These are phyloP conservation scores for Ciborinia camelliae DNA, from an alignment of 2,329 filamentous ascomycete genomes.

Conservation along the genomic window DNA sequence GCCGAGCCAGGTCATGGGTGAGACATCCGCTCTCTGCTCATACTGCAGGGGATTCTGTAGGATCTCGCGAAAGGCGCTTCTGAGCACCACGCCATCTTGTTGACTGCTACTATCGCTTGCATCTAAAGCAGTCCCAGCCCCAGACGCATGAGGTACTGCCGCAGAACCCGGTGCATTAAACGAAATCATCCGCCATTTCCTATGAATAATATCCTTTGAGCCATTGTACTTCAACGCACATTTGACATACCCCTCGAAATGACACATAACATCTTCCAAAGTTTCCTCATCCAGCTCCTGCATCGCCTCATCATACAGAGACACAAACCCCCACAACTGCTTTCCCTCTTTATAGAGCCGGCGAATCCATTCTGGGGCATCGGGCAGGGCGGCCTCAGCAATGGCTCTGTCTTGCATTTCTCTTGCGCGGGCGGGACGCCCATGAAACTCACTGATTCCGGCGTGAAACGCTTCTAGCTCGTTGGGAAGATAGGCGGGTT, in stretches of 20 bases:
- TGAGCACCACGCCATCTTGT: too few relatives aligned
- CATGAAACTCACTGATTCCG: neutral
- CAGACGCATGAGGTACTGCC: too few relatives aligned
- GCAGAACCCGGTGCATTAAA: conserved; percentile 8
- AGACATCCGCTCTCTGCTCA: too few relatives aligned
- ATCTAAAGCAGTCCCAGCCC: too few relatives aligned
- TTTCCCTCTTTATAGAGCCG: neutral
- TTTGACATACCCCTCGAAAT: neutral
- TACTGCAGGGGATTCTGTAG: too few relatives aligned
- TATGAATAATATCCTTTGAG: conserved; percentile 1
- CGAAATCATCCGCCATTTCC: neutral
- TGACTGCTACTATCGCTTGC: too few relatives aligned
- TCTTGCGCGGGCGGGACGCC: neutral
- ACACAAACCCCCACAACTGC: neutral
- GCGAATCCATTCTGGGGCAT: neutral
- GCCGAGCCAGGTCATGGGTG: too few relatives aligned
- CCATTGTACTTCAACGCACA: neutral
- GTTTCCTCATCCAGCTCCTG: neutral
- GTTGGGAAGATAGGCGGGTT: too few relatives aligned
- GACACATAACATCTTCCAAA: neutral
- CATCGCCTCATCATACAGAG: neutral
- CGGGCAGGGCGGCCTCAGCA: neutral
- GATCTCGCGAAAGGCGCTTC: too few relatives aligned
- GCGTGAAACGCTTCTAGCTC: neutral
- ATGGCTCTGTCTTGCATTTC: neutral